phyloP scores from a whole-genome alignment of 2,329 filamentous ascomycete species.

The Fusarium nelsonii region DNA sequence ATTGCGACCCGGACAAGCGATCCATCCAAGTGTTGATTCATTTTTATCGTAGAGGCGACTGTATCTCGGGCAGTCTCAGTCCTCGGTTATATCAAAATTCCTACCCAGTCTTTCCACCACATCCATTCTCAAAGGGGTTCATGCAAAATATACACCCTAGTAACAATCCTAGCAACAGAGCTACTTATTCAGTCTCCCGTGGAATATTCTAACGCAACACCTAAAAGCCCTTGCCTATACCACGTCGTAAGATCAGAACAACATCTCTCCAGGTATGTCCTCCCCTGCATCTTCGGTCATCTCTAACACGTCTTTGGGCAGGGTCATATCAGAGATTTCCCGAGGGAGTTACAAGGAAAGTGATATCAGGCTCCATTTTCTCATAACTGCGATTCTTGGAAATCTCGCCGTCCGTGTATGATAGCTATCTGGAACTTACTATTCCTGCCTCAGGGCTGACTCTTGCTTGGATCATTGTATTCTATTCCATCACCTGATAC shows the following conservation, averaged over 20 bases:
- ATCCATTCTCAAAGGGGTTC: slow-evolving; percentile 8
- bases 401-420: neutral
- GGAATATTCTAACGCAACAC: slow-evolving; percentile 13
- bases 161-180: slow-evolving; percentile 20
- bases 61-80: neutral
- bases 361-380: slow-evolving; percentile 3
- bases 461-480: neutral
- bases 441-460: neutral
- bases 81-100: neutral
- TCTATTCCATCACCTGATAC: neutral
- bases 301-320: neutral
- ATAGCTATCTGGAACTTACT: neutral
- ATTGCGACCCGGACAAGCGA: neutral
- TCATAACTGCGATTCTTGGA: neutral
- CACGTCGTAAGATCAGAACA: neutral
- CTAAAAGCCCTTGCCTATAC: neutral
- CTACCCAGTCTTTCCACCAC: neutral
- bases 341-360: neutral
- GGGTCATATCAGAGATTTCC: neutral
- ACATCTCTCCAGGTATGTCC: neutral
- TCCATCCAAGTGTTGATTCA: neutral
- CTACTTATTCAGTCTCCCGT: neutral
- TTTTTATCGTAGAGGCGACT: neutral
- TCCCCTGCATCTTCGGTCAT: neutral
- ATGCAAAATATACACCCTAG: slow-evolving; percentile 22